These are phyloP conservation scores for Holtermannia corniformis DNA, from an alignment of 768 basidiomycete species.

Conservation along the genomic window DNA sequence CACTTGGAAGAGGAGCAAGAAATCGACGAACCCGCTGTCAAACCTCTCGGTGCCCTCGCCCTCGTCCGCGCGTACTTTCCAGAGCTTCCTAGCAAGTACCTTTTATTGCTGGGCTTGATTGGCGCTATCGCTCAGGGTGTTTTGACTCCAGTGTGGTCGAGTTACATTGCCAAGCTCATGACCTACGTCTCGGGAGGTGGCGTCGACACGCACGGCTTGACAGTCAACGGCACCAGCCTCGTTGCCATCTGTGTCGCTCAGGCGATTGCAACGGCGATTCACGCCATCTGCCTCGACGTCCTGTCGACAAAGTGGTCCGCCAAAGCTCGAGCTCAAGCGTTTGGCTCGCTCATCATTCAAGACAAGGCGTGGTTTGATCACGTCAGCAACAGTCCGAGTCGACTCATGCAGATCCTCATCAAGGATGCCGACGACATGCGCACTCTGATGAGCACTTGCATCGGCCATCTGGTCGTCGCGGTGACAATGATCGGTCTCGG, in stretches of 20 bases:
- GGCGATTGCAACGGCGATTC: slow-evolving; percentile 62
- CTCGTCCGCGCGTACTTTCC: slow-evolving; percentile 49
- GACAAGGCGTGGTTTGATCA: slow-evolving; percentile 83
- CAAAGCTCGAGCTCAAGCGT: slow-evolving; percentile 51
- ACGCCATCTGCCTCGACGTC: slow-evolving; percentile 72
- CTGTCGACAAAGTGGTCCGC: slow-evolving; percentile 67
- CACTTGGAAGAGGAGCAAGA: not conserved
- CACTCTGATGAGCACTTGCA: slow-evolving; percentile 60
- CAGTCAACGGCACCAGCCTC: slow-evolving; percentile 34
- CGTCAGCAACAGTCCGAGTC: slow-evolving; percentile 51
- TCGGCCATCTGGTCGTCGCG: slow-evolving; percentile 65
- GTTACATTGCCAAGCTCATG: slow-evolving; percentile 70
- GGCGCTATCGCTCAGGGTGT: slow-evolving; percentile 65
- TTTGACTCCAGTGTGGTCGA: slow-evolving; percentile 86
- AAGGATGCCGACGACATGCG: slow-evolving; percentile 87
- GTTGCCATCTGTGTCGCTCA: slow-evolving; percentile 66
- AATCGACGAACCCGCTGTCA: not conserved
- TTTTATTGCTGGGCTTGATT: slow-evolving; percentile 61
- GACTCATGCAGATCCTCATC: slow-evolving; percentile 64
- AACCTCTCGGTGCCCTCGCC: slow-evolving; percentile 14
- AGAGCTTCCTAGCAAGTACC: slow-evolving; percentile 61
- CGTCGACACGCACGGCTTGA: slow-evolving; percentile 17
- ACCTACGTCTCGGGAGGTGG: slow-evolving; percentile 43
- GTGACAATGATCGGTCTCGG: slow-evolving; percentile 71
- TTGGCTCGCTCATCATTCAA: slow-evolving; percentile 57